Evolutionary conservation across 495 filamentous ascomycete genomes (phyloP), one percentile per base, ranked within the genome.

Genomic region (Trypethelium eluteriae): DNA sequence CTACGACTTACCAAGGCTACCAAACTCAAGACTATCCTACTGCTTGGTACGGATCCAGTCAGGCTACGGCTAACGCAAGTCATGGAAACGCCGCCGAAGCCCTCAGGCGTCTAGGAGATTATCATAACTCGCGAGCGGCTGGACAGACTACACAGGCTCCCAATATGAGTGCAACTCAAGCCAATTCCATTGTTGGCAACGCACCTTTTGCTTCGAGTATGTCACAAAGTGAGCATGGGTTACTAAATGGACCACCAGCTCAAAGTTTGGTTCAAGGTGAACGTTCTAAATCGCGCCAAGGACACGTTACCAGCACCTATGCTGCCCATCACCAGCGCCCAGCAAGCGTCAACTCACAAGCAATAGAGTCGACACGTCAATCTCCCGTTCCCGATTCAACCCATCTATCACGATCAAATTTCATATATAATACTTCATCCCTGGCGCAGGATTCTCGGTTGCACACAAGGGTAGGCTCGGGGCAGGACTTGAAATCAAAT

Each of bases 31-130:
- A 59, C 32, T 35, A 59, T 36, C 36, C 53, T 18, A 59, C 3
- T 35, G 32, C 18, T 14, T 59, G 53, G 53, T 36, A 59, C 18
- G 53, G 53, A 18, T 59, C 53, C 10, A 59, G 36, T 36, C 34
- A 18, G 5, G 32, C 53, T 7, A 59, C 53, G 2, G 2, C 53
- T 9, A 59, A 36, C 36, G 32, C 53, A 59, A 59, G 32, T 14
- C 53, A 59, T 59, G 53, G 53, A 32, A 59, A 59, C 36, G 53
- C 53, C 5, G 53, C 53, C 25, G 53, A 59, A 59, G 53, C 53
- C 36, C 32, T 59, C 5, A 59, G 53, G 34, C 53, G 53, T 36
- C 53, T 59, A 32, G 53, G 5, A 59, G 53, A 59, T 36, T 59
- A 35, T 32, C 34, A 59, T 36, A 36, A 36, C n/a, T 59, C 36